Evolutionary conservation across 371 early-diverging fungal genomes (phyloP), one percentile per base, ranked within the genome.

Genomic region (Vavraia culicis): DNA sequence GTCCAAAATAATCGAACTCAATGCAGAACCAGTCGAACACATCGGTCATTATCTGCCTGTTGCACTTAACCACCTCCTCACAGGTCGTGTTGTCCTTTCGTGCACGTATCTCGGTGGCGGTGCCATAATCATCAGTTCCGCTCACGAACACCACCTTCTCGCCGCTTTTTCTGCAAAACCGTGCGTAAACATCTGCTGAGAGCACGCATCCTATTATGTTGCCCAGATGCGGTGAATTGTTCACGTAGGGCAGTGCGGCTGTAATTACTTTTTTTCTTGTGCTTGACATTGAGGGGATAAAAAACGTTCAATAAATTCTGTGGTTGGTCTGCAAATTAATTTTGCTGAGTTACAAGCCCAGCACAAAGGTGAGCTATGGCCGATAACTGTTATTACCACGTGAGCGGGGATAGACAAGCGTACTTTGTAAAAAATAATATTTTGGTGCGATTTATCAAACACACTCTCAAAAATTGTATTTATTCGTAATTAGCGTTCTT

Each of bases 41-140:
- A 31, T 77, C 69, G 46, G 69, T 73, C 71, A 95, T 95, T 43
- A 87, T 66, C 5, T 74, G 75, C 64, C 81, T 71, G 72, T 93
- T 96, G 71, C 87, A 86, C 71, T 88, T 87, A 68, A 94, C 91
- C 18, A 98, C 77, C 49, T 77, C 87, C 56, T 78, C 75, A 65
- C 89, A 89, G 1, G 41, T 32, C 11, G 18, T 41, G 5, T 53
- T 58, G 18, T 46, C 49, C 7, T 56, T 50, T 21, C 91, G 67
- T 3, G 99, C 99, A 68, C 87, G 88, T 38, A 93, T 91, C 72
- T 98, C 99, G 2, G 94, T 95, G 8, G 99, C 90, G 19, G 99
- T 98, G 48, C 99, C 99, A 69, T 93, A 96, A 72, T 98, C 99
- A 69, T 98, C 99, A 1, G 99, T 95, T 56, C 99, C 99, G 69